Evolutionary conservation across 345 rosid species (phyloP).

Genomic region (Brassica cretica): DNA sequence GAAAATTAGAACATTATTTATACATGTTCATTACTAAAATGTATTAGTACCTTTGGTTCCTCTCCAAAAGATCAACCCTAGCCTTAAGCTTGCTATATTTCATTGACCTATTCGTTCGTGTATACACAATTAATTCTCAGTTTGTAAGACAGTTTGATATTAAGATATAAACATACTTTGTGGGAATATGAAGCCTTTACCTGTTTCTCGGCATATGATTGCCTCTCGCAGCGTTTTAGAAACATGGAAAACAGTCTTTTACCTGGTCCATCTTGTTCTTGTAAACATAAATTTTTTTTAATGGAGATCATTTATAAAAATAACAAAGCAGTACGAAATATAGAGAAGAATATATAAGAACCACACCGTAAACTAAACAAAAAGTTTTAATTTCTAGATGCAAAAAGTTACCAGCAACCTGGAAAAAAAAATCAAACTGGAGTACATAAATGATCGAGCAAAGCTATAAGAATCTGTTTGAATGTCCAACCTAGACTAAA

Average conservation of each 20-base stretch:
- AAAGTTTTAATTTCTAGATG: too few species aligned
- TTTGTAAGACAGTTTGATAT: constrained; percentile 14
- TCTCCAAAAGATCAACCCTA: constrained; percentile 74
- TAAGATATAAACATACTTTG: constrained; percentile 37
- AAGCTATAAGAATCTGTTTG: too few species aligned
- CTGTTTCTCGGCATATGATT: constrained; percentile 59
- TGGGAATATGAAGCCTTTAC: constrained; percentile 46
- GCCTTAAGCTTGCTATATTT: constrained; percentile 77
- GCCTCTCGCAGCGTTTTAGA: constrained; percentile 71
- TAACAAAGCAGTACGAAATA: not conserved
- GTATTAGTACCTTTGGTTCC: constrained; percentile 61
- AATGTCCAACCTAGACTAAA: too few species aligned
- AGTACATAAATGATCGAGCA: too few species aligned
- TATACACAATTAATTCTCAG: not conserved
- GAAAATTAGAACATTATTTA: too few species aligned
- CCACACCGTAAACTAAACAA: too few species aligned
- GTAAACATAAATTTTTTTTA: not conserved
- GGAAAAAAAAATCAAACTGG: too few species aligned
- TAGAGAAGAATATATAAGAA: too few species aligned
- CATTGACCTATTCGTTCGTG: constrained; percentile 57
- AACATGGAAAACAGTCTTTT: not conserved
- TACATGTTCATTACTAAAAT: not conserved
- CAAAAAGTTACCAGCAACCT: too few species aligned
- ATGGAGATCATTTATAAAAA: not conserved
- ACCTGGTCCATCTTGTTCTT: not conserved